Evolutionary conservation across 805 yeast genomes (phyloP), one percentile per base, ranked within the genome.

Genomic region (Wickerhamiella kazuoi): DNA sequence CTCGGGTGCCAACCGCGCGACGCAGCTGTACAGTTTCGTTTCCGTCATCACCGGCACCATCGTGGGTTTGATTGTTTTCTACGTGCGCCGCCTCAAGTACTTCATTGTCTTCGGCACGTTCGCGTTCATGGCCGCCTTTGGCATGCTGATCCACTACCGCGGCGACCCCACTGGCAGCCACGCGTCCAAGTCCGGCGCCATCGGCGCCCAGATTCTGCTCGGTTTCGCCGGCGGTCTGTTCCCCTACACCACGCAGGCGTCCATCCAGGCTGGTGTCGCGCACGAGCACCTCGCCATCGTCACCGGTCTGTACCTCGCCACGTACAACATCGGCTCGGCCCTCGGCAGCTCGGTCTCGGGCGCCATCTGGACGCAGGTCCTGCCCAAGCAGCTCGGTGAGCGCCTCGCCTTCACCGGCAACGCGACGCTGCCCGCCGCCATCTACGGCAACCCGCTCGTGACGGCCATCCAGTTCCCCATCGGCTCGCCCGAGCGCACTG

Each of bases 191-290:
- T 48, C 63, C 34, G 84, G 83, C 46, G 63, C 77, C 41, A 71
- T 79, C 53, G 84, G 77, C 14, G 70, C 76, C 4, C 63, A 72
- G 46, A 69, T 76, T 51, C 51, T 78, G 16, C 56, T 75, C 46
- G 86, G 86, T 47, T 67, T 79, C 42, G 84, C 82, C 49, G 80
- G 80, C 34, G 81, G 81, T 15, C 70, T 77, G 55, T 74, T 76
- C 62, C 72, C 79, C 14, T 75, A 74, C 49, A 66, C 78, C 3
- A 64, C 74, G 9, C 79, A 73, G 51, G 72, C 72, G 4, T 67
- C 78, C 33, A 67, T 73, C 44, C 74, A 71, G 51, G 63, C 80
- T 0, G 62, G 70, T 41, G 67, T 72, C 28, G 67, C 62, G 46
- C 84, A 76, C 56, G 76, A 71, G 50, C 65, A 69, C 55, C 68